Base-by-base conservation (phyloP, 2,329 filamentous ascomycete species). In the Albifimbria verrucaria region DNA sequence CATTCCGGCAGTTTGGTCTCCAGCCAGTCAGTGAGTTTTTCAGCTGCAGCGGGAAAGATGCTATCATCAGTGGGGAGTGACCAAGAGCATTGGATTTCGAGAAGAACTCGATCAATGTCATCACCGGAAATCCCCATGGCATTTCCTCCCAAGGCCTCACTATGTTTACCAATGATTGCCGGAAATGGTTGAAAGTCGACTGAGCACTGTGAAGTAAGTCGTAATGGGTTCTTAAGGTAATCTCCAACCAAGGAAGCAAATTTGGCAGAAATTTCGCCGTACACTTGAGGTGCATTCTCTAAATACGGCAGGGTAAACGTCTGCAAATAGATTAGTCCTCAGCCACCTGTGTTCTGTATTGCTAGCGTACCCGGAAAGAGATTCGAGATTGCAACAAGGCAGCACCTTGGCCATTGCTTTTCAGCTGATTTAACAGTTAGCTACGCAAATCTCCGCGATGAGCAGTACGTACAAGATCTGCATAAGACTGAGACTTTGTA, bases 101-200 rank as follows among this genome's bases (percentile, higher is more conserved):
- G 50, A 23, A 65, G 22, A 2, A 64, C 20, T 1, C 63, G 57
- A 51, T 65, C 55, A 3, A 51, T 53, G 51, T 64, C 63, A n/a
- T 43, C 36, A 11, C 47, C 57, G 3, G 52, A 18, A 11, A 65
- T 32, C 3, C 63, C 62, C 56, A 65, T 58, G 25, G 62, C 60
- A 46, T 65, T 65, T 20, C 63, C 63, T 28, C 63, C 63, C 21
- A 42, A 52, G 45, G 26, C 50, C 50, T 59, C 56, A 25, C 49
- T 57, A 22, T 60, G 53, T 32, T 52, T 50, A 21, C 62, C 61
- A 28, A 70, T 63, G 4, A 57, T 46, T 17, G 55, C 22, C 2
- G 67, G 63, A 32, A 68, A 57, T 0, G 68, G 66, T 57, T 70
- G 67, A 57, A 66, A 69, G 44, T 68, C 66, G 24, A 68, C 53